These are phyloP conservation scores for Davidsoniella neocaledoniae DNA, from an alignment of 2,329 filamentous ascomycete species.

Conservation along the genomic window DNA sequence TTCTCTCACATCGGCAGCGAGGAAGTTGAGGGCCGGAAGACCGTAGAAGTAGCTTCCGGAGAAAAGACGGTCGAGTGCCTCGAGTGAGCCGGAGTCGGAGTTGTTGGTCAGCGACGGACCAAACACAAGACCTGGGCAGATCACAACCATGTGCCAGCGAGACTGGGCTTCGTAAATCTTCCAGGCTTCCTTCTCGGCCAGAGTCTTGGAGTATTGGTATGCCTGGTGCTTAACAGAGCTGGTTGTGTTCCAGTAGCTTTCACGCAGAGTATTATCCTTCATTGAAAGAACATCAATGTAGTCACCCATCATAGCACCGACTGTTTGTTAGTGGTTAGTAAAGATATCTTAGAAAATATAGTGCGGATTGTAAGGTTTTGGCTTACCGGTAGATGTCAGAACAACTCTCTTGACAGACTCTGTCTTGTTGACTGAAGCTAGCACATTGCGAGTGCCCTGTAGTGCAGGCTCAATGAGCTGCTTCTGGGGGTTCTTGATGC, in stretches of 20 bases:
- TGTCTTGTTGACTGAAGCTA: constrained; percentile 12
- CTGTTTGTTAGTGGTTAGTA: not conserved
- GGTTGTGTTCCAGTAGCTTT: constrained; percentile 1
- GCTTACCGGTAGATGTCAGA: constrained; percentile 12
- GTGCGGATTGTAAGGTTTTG: not conserved
- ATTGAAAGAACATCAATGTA: constrained; percentile 3
- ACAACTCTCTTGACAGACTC: constrained; percentile 14
- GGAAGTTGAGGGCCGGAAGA: constrained; percentile 16
- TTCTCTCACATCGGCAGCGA: constrained; percentile 15
- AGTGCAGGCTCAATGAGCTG: constrained; percentile 14
- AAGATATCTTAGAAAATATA: too few species aligned
- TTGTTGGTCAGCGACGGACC: constrained; percentile 13
- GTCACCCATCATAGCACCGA: constrained; percentile 4
- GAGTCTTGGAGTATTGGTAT: constrained; percentile 12
- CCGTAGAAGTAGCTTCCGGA: constrained; percentile 16
- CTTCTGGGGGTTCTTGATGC: constrained; percentile 9
- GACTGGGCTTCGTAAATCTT: constrained; percentile 10
- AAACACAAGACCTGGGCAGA: constrained; percentile 13
- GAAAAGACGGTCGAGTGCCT: constrained; percentile 17
- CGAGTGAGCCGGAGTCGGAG: constrained; percentile 16
- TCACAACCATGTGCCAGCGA: constrained; percentile 12
- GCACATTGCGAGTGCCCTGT: constrained; percentile 14
- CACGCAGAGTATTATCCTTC: not conserved
- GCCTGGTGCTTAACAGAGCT: not conserved
- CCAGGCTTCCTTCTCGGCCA: constrained; percentile 14